These are phyloP conservation scores for Garcia nutans DNA, from an alignment of 345 rosid genomes.

Conservation along the genomic window DNA sequence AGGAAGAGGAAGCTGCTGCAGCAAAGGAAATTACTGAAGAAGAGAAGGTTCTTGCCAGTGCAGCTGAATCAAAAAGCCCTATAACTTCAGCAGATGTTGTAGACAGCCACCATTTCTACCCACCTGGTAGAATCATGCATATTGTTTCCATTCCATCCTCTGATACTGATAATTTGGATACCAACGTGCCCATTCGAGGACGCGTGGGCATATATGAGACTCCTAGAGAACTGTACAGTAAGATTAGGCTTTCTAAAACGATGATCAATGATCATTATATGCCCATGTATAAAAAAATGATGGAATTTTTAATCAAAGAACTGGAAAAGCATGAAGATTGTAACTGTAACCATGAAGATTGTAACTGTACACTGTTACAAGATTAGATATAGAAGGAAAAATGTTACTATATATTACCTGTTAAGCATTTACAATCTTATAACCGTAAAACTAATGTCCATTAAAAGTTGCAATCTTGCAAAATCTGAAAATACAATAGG, in stretches of 20 bases:
- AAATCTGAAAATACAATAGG: no score
- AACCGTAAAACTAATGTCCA: no score
- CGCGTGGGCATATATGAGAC: slow-evolving; percentile 66
- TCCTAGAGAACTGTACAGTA: slow-evolving; percentile 82
- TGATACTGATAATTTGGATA: slow-evolving; percentile 18
- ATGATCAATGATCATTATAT: slow-evolving; percentile 97
- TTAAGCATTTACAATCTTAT: no score
- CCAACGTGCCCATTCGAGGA: slow-evolving; percentile 27
- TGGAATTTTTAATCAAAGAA: slow-evolving; percentile 67
- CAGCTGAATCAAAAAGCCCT: slow-evolving; percentile 37
- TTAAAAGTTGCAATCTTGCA: no score
- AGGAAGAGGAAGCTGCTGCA: slow-evolving; percentile 76
- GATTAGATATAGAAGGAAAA: not conserved
- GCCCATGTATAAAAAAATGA: slow-evolving; percentile 94
- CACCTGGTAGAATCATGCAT: slow-evolving; percentile 88
- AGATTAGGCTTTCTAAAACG: slow-evolving; percentile 79
- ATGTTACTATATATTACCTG: no score
- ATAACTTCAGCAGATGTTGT: slow-evolving; percentile 41
- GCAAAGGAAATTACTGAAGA: slow-evolving; percentile 74
- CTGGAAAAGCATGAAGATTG: slow-evolving; percentile 43
- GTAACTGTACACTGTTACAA: slow-evolving; percentile 27
- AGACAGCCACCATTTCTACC: slow-evolving; percentile 74
- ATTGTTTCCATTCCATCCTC: slow-evolving; percentile 50
- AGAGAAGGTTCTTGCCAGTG: slow-evolving; percentile 50
- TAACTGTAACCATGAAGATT: slow-evolving; percentile 34